phyloP scores from a whole-genome alignment of 768 basidiomycete species.

The Lactarius sanguifluus region DNA sequence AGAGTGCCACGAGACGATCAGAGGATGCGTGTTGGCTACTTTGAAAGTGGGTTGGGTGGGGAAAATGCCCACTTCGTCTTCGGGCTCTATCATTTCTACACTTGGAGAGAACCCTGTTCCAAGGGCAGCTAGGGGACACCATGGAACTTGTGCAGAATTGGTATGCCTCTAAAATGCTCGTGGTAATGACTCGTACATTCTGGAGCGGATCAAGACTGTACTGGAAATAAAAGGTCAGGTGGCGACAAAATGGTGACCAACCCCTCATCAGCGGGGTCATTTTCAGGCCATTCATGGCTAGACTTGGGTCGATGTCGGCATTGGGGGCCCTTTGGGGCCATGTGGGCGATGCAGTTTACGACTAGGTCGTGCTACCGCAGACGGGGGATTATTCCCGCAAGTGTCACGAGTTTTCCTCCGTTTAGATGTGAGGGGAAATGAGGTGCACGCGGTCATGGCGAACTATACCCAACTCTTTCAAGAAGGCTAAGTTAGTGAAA shows the following conservation, averaged over 20 bases:
- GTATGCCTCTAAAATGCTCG: background rate
- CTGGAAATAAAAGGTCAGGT: background rate
- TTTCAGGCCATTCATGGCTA: no score
- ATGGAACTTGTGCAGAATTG: background rate
- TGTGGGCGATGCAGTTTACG: no score
- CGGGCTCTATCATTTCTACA: background rate
- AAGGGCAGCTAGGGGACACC: background rate
- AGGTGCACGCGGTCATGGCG: background rate
- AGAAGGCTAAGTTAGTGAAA: background rate
- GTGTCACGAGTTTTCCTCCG: background rate
- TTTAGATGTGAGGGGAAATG: background rate
- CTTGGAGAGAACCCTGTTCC: background rate
- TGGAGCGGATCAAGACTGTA: background rate
- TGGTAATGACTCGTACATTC: background rate
- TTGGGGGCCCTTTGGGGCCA: no score
- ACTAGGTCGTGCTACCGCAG: no score
- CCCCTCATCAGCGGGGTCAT: background rate
- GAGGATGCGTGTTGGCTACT: background rate
- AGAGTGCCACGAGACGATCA: slow-evolving; percentile 20
- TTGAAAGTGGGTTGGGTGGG: background rate
- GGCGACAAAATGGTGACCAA: background rate
- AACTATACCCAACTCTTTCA: background rate
- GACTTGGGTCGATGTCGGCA: no score
- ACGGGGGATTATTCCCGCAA: background rate
- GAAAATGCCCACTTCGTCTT: background rate